Evolutionary conservation across 805 yeast genomes (phyloP).

Genomic region (Nakazawaea laoshanensis): DNA sequence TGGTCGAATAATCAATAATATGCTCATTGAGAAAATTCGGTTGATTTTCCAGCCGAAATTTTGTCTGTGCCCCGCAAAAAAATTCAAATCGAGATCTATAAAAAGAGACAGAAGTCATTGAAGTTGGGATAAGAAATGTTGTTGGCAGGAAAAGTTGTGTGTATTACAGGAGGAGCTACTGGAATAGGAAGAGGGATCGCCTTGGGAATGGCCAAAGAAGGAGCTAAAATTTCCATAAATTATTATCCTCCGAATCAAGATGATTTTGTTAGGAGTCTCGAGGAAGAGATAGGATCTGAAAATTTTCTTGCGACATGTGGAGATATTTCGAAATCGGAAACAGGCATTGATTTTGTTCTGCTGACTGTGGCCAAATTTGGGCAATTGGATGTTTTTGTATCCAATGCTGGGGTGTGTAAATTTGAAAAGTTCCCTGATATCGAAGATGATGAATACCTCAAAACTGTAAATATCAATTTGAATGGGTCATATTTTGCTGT

Average conservation of each 20-base stretch:
- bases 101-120: too few species aligned
- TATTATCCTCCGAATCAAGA: conserved; percentile 18
- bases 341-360: conserved; percentile 22
- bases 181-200: conserved; percentile 40
- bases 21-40: too few species aligned
- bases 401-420: conserved; percentile 39
- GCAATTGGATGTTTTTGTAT: conserved; percentile 30
- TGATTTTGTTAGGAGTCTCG: conserved; percentile 16
- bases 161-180: conserved; percentile 36
- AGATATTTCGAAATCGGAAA: conserved; percentile 32
- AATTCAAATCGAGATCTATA: too few species aligned
- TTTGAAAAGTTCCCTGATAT: conserved; percentile 32
- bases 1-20: too few species aligned
- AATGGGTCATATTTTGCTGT: conserved; percentile 36
- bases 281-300: conserved; percentile 17
- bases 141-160: conserved; percentile 27
- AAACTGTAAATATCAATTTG: conserved; percentile 29
- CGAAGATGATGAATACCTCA: conserved; percentile 25
- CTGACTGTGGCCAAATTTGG: conserved; percentile 29
- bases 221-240: conserved; percentile 21
- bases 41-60: too few species aligned
- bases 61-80: too few species aligned
- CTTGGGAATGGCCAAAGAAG: conserved; percentile 24
- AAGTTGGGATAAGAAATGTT: too few species aligned
- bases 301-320: conserved; percentile 30